Base-by-base conservation (phyloP, 805 yeast species). In the Barnettozyma botsteinii region DNA sequence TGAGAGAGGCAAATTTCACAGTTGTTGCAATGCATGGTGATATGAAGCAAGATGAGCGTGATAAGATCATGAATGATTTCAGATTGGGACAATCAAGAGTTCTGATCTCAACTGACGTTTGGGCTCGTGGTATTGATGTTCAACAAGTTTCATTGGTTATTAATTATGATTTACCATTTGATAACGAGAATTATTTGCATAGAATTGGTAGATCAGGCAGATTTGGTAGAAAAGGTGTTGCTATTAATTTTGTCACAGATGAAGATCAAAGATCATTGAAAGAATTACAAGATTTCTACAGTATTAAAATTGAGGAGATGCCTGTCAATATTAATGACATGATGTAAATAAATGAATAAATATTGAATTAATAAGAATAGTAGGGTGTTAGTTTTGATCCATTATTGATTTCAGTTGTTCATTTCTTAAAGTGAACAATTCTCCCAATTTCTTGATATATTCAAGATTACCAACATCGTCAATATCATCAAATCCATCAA, bases 111-210 rank as follows among this genome's bases (percentile, higher is more conserved):
- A 93, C 98, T 31, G 98, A 93, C 67, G 84, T 93, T 57, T 85
- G 91, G 82, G 98, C 98, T 37, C 77, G 98, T 67, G 98, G 98
- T 61, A 93, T 91, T 51, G 98, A 91, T 67, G 98, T 91, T 46
- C 98, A 91, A 71, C 98, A 91, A 62, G 96, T 91, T 35, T 89
- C 97, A 11, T 69, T 91, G 52, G 98, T 91, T 45, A 86, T 91
- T 59, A 91, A 91, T 75, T 91, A 85, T 69, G 98, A 91, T 66
- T 70, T 91, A 63, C 98, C 98, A 41, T 65, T 77, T 49, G 88
- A 93, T 74, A 80, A 82, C 61, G 98, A 91, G 66, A 91, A 91
- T 75, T 91, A 91, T 66, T 81, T 91, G 59, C 98, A 91, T 72
- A 79, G 98, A 68, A 91, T 91, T 52, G 98, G 98, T 65, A 82